Evolutionary conservation across 148 eudicot species (phyloP).

Genomic region (Camellia granthamiana): DNA sequence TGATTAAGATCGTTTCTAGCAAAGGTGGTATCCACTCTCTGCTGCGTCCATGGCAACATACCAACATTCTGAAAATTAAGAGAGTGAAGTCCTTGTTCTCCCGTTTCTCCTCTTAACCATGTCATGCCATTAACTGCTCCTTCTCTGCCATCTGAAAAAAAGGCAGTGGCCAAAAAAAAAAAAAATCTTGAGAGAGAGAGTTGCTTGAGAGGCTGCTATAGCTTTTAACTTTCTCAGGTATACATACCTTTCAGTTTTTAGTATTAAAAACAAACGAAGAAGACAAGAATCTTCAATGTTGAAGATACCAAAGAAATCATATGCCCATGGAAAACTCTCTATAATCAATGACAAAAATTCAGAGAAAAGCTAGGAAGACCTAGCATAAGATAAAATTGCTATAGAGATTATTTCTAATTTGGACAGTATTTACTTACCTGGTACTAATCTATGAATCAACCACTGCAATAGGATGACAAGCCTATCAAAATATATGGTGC

Average conservation of each 20-base stretch:
- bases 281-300: background rate
- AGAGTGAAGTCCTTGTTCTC: slow-evolving; percentile 73
- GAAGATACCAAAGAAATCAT: background rate
- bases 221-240: background rate
- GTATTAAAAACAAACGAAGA: background rate
- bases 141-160: slow-evolving; percentile 55
- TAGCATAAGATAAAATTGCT: background rate
- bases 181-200: background rate
- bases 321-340: background rate
- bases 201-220: background rate
- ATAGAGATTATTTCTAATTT: background rate
- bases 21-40: slow-evolving; percentile 57
- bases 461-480: background rate
- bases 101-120: slow-evolving; percentile 87
- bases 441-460: background rate
- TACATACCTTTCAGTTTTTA: background rate
- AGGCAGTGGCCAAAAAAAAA: background rate
- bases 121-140: slow-evolving; percentile 70
- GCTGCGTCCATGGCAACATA: slow-evolving; percentile 85
- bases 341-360: background rate
- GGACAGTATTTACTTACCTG: background rate
- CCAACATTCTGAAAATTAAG: slow-evolving; percentile 67
- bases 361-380: background rate
- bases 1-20: slow-evolving; percentile 61
- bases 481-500: background rate